phyloP scores from a whole-genome alignment of 257 asterid genomes.

The Lycium barbarum region DNA sequence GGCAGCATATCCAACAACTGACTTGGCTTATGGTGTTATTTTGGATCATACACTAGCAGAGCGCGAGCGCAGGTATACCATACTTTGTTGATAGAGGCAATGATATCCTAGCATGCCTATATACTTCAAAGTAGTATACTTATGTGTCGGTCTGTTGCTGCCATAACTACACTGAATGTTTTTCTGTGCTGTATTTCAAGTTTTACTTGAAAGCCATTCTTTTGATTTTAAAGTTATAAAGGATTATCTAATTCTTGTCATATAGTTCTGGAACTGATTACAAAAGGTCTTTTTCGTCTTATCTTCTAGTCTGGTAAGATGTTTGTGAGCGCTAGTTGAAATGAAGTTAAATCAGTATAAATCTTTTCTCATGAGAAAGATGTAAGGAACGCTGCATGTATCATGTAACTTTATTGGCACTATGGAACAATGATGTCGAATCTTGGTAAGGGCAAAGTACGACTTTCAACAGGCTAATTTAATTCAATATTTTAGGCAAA shows the following conservation, averaged over 20 bases:
- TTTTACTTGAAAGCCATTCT: background rate
- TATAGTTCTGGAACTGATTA: background rate
- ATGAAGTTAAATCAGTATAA: slow-evolving; percentile 12
- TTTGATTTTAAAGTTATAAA: background rate
- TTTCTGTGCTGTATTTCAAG: slow-evolving; percentile 3
- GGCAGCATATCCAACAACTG: slow-evolving; percentile 75
- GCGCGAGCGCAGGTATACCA: slow-evolving; percentile 89
- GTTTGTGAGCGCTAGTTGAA: slow-evolving; percentile 15
- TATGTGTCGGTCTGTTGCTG: background rate
- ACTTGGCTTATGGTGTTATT: slow-evolving; percentile 92
- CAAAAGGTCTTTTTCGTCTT: background rate
- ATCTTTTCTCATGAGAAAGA: slow-evolving; percentile 19
- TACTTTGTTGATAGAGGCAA: slow-evolving; percentile 21
- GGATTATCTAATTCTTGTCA: background rate
- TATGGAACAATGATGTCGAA: background rate
- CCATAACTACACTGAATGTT: background rate
- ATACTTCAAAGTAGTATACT: background rate
- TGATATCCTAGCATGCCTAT: background rate
- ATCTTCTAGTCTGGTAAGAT: slow-evolving; percentile 3
- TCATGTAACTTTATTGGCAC: slow-evolving; percentile 19
- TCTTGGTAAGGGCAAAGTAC: background rate
- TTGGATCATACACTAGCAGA: slow-evolving; percentile 98
- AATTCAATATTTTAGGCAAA: slow-evolving; percentile 1
- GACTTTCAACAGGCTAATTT: background rate
- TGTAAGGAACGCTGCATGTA: background rate